A percentile compares a stretch with the other conserved stretches of the same genome.
Evolutionary conservation across 768 basidiomycete species (phyloP).

Genomic region (Ramaria sp.): DNA sequence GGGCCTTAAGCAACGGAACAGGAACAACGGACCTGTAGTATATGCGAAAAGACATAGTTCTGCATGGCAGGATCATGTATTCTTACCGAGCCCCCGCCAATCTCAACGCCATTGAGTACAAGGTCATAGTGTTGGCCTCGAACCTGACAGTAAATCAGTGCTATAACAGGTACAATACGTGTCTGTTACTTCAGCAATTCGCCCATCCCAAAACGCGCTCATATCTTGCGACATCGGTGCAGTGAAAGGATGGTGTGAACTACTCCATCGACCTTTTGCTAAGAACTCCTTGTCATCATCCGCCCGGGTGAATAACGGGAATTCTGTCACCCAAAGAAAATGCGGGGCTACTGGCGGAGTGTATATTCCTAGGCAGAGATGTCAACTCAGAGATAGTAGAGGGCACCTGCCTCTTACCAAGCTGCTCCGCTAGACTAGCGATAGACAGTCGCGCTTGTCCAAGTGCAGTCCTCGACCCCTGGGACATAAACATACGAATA

Average conservation of each 20-base stretch:
- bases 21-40: constrained; percentile 57
- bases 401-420: constrained; percentile 33
- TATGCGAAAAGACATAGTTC: constrained; percentile 63
- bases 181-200: constrained; percentile 38
- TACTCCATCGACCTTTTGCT: constrained; percentile 82
- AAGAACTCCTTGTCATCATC: constrained; percentile 84
- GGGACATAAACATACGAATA: constrained; percentile 5
- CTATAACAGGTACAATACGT: constrained; percentile 1
- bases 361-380: constrained; percentile 37
- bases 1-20: background rate
- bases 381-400: constrained; percentile 10
- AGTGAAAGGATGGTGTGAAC: constrained; percentile 93
- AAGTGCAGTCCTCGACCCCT: constrained; percentile 83
- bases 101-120: constrained; percentile 86
- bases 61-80: constrained; percentile 86
- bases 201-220: constrained; percentile 59
- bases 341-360: constrained; percentile 49
- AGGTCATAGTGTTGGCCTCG: constrained; percentile 96
- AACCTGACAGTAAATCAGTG: constrained; percentile 37
- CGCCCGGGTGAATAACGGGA: constrained; percentile 80
- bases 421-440: constrained; percentile 51
- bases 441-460: constrained; percentile 62
- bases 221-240: constrained; percentile 92
- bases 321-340: constrained; percentile 94
- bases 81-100: constrained; percentile 89